Base-by-base conservation (phyloP, 2,329 filamentous ascomycete species). In the Colletotrichum sp. region DNA sequence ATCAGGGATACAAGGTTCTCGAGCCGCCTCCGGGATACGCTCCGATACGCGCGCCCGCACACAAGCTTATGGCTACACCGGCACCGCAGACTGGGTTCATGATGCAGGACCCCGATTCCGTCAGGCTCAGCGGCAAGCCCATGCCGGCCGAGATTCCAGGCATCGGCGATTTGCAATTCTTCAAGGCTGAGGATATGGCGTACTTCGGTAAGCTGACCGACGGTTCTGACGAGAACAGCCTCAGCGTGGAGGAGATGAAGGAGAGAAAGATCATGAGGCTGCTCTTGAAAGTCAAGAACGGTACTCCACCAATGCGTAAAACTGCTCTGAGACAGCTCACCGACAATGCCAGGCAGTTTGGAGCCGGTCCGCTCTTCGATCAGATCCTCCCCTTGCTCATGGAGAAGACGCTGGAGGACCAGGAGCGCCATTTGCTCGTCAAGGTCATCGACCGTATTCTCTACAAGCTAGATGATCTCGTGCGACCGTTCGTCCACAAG, bases 171-270 rank as follows among this genome's bases (percentile, higher is more conserved):
- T 87, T 99, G 68, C 96, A 98, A 80, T 99, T 99, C 84, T 98
- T 99, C 90, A 99, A 99, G 87, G 92, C 96, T 2, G 97, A 99
- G 84, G 97, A 99, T 85, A 98, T 99, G 96, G 93, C 95, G 52
- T 99, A 99, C 86, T 99, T 99, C 82, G 96, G 96, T 75, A 99
- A 99, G 88, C 91, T 99, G 55, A 96, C 98, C 26, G 97, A 99
- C 82, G 96, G 95, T 49, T 94, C 94, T 30, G 96, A 99, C 80
- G 97, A 99, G 86, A 98, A 96, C 80, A 90, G 93, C 26, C 92
- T 99, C 86, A 96, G 93, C 24, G 96, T 99, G 12, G 97, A 99
- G 65, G 96, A 99, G 82, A 87, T 99, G 68, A 99, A 99, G 86
- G 96, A 99, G 86, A 92, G 97, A 77, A 99, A 99, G 87, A 99